A percentile compares a stretch with the other conserved stretches of the same genome.
phyloP scores from a whole-genome alignment of 108 stramenopile species.

The Skeletonema marinoi region DNA sequence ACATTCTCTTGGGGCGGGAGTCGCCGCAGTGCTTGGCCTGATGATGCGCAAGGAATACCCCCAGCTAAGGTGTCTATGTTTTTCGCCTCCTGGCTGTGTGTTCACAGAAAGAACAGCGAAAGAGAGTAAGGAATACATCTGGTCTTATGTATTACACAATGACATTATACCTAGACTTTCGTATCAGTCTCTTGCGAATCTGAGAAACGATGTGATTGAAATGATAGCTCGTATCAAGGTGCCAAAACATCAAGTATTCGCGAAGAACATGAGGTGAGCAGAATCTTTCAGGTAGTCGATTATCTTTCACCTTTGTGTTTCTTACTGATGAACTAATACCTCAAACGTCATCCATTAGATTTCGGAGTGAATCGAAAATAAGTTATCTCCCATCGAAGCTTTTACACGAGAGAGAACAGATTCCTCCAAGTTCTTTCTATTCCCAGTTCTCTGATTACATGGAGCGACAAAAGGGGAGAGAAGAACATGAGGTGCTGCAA shows the following conservation, averaged over 20 bases:
- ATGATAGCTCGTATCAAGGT: constrained; percentile 84
- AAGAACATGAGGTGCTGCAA: constrained; percentile 32
- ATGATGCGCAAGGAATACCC: constrained; percentile 81
- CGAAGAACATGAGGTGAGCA: constrained; percentile 40
- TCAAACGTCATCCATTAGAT: background rate
- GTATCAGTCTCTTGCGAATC: constrained; percentile 61
- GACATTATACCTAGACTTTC: constrained; percentile 89
- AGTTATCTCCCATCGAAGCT: constrained; percentile 5
- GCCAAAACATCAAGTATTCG: constrained; percentile 76
- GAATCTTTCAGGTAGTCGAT: constrained; percentile 1
- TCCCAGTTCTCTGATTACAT: constrained; percentile 32
- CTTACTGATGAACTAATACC: constrained; percentile 21
- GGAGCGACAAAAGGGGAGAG: constrained; percentile 55
- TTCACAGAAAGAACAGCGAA: constrained; percentile 73
- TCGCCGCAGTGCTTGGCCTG: constrained; percentile 81
- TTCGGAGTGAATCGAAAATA: background rate
- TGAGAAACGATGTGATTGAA: constrained; percentile 83
- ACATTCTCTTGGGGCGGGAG: constrained; percentile 91
- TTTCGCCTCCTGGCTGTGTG: constrained; percentile 89
- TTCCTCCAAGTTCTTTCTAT: constrained; percentile 27
- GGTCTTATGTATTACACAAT: constrained; percentile 70
- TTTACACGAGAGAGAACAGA: constrained; percentile 20
- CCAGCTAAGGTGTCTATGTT: constrained; percentile 67
- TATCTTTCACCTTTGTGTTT: constrained; percentile 12
- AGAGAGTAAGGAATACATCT: constrained; percentile 47